These are phyloP conservation scores for Leishmania lainsoni DNA, from an alignment of 208 protist species.

Conservation along the genomic window DNA sequence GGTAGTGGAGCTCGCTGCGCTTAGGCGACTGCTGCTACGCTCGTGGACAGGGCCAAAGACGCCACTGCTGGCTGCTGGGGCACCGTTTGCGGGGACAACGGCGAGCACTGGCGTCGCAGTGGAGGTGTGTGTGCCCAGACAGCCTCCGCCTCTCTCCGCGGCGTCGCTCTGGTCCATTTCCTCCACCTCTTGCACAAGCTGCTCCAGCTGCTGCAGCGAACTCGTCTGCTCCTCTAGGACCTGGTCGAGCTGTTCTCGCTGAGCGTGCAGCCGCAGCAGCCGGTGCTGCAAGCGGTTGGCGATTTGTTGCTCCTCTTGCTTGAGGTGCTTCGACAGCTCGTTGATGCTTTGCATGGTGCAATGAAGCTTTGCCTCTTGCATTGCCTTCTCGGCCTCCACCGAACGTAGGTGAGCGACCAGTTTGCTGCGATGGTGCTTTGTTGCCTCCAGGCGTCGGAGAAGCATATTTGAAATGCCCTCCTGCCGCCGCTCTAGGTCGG, in stretches of 20 bases:
- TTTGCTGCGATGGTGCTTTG: constrained; percentile 48
- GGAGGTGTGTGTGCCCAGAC: not conserved
- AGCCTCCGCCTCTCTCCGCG: not conserved
- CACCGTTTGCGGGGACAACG: not conserved
- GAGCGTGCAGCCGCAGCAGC: constrained; percentile 51
- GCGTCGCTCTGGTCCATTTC: constrained; percentile 30
- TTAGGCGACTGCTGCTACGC: constrained; percentile 45
- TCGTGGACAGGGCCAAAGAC: constrained; percentile 14
- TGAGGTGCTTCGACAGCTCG: constrained; percentile 50
- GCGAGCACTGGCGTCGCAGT: too few species aligned
- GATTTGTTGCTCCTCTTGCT: constrained; percentile 67
- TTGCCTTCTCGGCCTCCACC: constrained; percentile 46
- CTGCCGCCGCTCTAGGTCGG: constrained; percentile 60
- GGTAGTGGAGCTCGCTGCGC: constrained; percentile 28
- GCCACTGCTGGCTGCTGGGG: not conserved
- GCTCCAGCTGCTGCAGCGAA: constrained; percentile 71
- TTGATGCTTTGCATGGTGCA: constrained; percentile 47
- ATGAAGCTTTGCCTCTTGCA: constrained; percentile 52
- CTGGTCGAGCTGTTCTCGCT: constrained; percentile 58
- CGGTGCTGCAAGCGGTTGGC: constrained; percentile 42
- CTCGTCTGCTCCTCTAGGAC: constrained; percentile 57
- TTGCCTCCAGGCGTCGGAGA: constrained; percentile 58
- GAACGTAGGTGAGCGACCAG: constrained; percentile 45
- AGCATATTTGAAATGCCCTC: constrained; percentile 77
- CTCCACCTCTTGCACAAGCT: constrained; percentile 66